Base-by-base conservation (phyloP, 2,329 filamentous ascomycete species). In the Amauroascus niger region DNA sequence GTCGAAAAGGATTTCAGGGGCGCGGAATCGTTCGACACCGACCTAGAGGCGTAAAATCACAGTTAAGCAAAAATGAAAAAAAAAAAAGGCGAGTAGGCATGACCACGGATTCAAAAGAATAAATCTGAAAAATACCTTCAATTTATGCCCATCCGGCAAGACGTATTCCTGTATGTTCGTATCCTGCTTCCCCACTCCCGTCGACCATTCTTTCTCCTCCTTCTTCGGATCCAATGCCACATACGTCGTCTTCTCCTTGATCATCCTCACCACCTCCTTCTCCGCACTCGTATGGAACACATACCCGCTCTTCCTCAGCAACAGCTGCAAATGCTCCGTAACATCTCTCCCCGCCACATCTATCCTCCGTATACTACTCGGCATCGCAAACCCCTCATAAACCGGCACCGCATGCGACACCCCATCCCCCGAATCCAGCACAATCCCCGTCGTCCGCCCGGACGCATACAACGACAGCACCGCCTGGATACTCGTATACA, bases 201-300 rank as follows among this genome's bases (percentile, higher is more conserved):
- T 77, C 55, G 84, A 79, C 89, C 90, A 98, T 59, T 97, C 93
- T 72, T 95, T 95, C 74, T 98, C 93, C 70, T 98, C 93, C 63
- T 87, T 89, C 67, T 86, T 85, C 6, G 93, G 90, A 69, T 97
- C 90, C 50, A 87, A 74, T 22, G 93, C 89, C 37, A 98, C 86
- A 68, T 97, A 98, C 54, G 87, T 86, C 46, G 88, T 85, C 66
- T 87, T 87, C 77, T 98, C 93, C 75, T 98, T 98, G 74, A 98
- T 96, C 70, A 88, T 79, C 60, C 91, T 82, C 55, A 98, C 93
- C n/a, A 96, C 89, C 73, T 98, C 93, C 75, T 98, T 98, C 77
- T 98, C 93, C 11, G 93, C 93, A 67, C 89, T 96, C 16, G 93
- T 98, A 72, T 97, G 91, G 69, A 98, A 95, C 16, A 96, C 82